Conservation (phyloP, 192 early-diverging fungal genomes). For the Radiomyces spectabilis region DNA sequence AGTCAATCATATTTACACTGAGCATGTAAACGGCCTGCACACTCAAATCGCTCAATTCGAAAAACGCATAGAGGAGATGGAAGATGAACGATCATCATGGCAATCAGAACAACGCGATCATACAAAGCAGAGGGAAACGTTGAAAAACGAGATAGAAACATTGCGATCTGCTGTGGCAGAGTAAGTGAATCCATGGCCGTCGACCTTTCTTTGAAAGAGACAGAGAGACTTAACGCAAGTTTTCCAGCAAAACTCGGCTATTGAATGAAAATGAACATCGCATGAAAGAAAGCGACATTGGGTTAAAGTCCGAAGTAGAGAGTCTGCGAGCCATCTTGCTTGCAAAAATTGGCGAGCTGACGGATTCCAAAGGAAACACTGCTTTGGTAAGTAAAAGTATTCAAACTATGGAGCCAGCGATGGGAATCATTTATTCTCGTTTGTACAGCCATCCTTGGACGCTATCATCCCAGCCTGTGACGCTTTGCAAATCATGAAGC, state of each 20-base stretch:
- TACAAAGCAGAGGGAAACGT: conserved; percentile 2
- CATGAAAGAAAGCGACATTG: conserved; percentile 10
- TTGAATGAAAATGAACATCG: conserved; percentile 19
- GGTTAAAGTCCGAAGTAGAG: conserved; percentile 14
- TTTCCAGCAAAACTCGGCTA: conserved; percentile 15
- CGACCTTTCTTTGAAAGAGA: background rate
- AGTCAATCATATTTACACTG: conserved; percentile 40
- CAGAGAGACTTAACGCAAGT: background rate
- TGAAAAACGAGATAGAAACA: conserved; percentile 7
- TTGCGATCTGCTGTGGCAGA: conserved; percentile 9
- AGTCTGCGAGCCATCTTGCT: conserved; percentile 22
- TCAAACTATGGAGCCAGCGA: background rate
- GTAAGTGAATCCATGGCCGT: conserved; percentile 8
- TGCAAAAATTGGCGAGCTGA: conserved; percentile 21
- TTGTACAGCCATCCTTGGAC: background rate
- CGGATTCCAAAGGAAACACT: conserved; percentile 7
- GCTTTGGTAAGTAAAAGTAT: background rate
- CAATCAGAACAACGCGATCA: conserved; percentile 1
- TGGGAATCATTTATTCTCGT: background rate
- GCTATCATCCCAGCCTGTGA: background rate
- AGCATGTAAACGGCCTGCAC: conserved; percentile 37
- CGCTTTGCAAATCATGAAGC: conserved; percentile 2
- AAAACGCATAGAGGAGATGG: conserved; percentile 36
- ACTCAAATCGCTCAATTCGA: conserved; percentile 41
- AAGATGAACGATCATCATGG: conserved; percentile 11